Conservation (phyloP, 257 asterid species). For the Penstemon barbatus region DNA sequence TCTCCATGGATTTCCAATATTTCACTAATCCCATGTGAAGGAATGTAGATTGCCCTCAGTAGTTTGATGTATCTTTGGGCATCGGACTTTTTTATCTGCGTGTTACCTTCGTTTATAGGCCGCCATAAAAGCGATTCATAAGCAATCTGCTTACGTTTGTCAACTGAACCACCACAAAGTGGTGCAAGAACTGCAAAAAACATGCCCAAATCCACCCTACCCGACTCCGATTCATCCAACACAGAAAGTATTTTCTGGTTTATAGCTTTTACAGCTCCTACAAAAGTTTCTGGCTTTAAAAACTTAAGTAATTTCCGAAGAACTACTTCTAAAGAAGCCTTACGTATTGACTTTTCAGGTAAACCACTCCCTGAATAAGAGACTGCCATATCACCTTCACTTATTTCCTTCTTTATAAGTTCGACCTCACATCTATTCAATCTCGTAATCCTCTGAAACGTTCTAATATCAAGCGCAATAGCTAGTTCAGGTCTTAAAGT, state of each 20-base stretch:
- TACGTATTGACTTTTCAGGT: conserved; percentile 84
- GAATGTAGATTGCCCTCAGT: conserved; percentile 80
- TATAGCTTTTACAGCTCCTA: conserved; percentile 93
- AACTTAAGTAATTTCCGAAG: conserved; percentile 68
- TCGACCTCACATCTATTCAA: conserved; percentile 83
- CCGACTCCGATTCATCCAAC: conserved; percentile 83
- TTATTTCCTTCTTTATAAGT: conserved; percentile 76
- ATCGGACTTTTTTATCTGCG: conserved; percentile 70
- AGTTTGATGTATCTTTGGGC: conserved; percentile 69
- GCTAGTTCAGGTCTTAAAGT: conserved; percentile 66
- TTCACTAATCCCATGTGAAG: conserved; percentile 76
- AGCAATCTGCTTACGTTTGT: conserved; percentile 78
- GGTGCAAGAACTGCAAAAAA: conserved; percentile 88
- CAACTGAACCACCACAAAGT: conserved; percentile 72
- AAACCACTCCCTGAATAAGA: conserved; percentile 81
- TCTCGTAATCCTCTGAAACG: conserved; percentile 89
- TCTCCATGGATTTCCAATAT: conserved; percentile 83
- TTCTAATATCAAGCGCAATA: conserved; percentile 73
- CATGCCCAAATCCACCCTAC: conserved; percentile 89
- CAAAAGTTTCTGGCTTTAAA: conserved; percentile 93
- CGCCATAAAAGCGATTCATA: conserved; percentile 90
- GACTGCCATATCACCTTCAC: conserved; percentile 69
- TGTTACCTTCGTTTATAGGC: conserved; percentile 73
- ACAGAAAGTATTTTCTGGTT: conserved; percentile 81
- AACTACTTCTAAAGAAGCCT: conserved; percentile 86